Percentiles rank a stretch among this genome's conserved stretches.
phyloP scores from a whole-genome alignment of 495 filamentous ascomycete genomes.

The Daldinia caldariorum region DNA sequence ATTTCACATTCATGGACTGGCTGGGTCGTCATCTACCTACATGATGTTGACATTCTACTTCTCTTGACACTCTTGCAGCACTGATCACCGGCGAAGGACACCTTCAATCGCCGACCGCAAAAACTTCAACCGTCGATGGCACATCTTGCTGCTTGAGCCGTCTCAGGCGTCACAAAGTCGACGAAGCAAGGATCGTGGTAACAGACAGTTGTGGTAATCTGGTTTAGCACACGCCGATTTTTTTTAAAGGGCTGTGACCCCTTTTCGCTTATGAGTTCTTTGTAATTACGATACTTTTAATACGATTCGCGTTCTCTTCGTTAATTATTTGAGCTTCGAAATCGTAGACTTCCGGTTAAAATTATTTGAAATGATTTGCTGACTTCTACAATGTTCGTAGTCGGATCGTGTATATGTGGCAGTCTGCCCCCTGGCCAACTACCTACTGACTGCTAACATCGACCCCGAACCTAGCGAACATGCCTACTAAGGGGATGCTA shows the following conservation, averaged over 20 bases:
- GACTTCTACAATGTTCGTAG: constrained; percentile 62
- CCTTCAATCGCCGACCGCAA: constrained; percentile 32
- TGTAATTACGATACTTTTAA: constrained; percentile 38
- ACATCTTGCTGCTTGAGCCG: constrained; percentile 59
- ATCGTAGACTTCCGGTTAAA: constrained; percentile 55
- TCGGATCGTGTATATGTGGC: constrained; percentile 66
- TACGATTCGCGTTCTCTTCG: background rate
- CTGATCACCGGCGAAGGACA: constrained; percentile 37
- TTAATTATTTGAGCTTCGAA: background rate
- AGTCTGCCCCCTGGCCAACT: too few relatives aligned
- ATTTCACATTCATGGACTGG: too few relatives aligned
- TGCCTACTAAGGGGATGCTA: too few relatives aligned
- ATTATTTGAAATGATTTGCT: constrained; percentile 69
- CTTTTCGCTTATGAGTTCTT: constrained; percentile 68
- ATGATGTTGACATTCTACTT: constrained; percentile 28
- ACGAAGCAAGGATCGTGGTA: constrained; percentile 76
- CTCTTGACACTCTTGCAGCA: constrained; percentile 41
- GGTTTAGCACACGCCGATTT: constrained; percentile 57
- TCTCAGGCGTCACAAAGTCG: constrained; percentile 65
- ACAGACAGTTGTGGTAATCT: constrained; percentile 67
- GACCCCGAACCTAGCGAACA: too few relatives aligned
- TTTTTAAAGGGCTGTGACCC: constrained; percentile 64
- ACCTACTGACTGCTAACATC: constrained; percentile 62
- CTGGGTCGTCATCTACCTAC: background rate
- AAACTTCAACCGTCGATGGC: constrained; percentile 46